Base-by-base conservation (phyloP, 2,329 filamentous ascomycete species). In the Claviceps fusiformis region DNA sequence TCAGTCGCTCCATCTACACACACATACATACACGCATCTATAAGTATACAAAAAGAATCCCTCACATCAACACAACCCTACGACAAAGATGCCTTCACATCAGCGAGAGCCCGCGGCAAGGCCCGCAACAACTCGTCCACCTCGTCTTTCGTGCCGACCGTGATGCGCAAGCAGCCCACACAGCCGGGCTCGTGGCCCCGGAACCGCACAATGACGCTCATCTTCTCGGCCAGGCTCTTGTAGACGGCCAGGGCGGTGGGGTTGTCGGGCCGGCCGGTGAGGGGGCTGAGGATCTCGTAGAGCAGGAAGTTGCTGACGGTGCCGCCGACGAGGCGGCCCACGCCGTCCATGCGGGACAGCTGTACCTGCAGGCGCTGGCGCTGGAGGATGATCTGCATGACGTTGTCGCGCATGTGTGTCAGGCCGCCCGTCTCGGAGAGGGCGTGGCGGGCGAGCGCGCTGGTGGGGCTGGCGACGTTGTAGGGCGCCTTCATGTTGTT, bases 401-500 rank as follows among this genome's bases (percentile, higher is more conserved):
- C 78, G 69, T 95, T 86, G 35, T 63, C 69, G 44, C 75, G 75
- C 91, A 96, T 95, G 15, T 24, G 85, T 77, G 0, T 75, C 72
- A 48, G 97, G 69, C 24, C 24, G 33, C 91, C 91, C 19, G 75
- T 70, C 0, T 76, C 72, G 1, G 80, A 76, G 44, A 97, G 73
- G 3, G 89, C 91, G 27, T 85, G 81, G 43, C 76, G 79, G 1
- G 91, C 93, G 19, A 98, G 77, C 41, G 85, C 83, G 62, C 85
- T 90, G 1, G 92, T 96, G 0, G 89, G 89, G 62, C 85, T 92
- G 4, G 89, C 86, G 63, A 98, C 85, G 71, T 96, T 97, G 74
- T 98, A 98, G 0, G 93, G 93, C 0, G 93, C 92, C 72, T 97
- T 97, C 64, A 98, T 77, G 67, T 79, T 90, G 73, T 98, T 98